These are phyloP conservation scores for Dillenia turbinata DNA, from an alignment of 164 flowering plant genomes.

Conservation along the genomic window DNA sequence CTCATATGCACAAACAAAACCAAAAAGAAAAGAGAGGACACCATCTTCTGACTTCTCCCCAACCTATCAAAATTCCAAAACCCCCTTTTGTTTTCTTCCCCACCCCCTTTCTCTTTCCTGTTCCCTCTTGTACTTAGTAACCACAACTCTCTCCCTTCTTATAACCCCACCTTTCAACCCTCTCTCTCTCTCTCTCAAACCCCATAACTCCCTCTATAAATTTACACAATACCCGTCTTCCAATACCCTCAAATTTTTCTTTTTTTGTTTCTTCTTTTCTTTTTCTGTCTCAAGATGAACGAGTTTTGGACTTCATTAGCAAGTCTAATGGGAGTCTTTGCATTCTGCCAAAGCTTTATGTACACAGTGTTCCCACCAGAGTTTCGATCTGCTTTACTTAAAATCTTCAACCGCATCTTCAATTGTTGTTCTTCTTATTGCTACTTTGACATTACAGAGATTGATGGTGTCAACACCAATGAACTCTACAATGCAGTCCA, in stretches of 20 bases:
- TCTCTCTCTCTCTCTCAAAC: no score
- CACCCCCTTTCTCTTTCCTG: no score
- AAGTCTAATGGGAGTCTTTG: constrained; percentile 64
- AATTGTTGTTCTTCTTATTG: constrained; percentile 59
- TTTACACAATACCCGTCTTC: not conserved
- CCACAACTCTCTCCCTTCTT: no score
- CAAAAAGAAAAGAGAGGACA: constrained; percentile 5
- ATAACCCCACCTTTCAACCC: no score
- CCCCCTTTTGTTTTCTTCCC: constrained; percentile 11
- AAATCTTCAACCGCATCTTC: constrained; percentile 45
- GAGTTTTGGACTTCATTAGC: constrained; percentile 74
- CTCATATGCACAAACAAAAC: not conserved
- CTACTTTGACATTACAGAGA: constrained; percentile 87
- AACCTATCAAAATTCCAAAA: constrained; percentile 9
- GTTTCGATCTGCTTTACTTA: constrained; percentile 48
- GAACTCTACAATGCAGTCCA: constrained; percentile 87
- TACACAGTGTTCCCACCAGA: constrained; percentile 70
- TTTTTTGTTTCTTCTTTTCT: constrained; percentile 7
- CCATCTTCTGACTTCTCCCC: constrained; percentile 11
- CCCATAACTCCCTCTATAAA: no score
- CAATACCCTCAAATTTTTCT: constrained; percentile 9
- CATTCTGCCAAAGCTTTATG: constrained; percentile 64
- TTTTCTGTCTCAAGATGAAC: constrained; percentile 36
- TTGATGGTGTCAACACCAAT: constrained; percentile 91
- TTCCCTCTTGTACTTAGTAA: no score